Evolutionary conservation across 805 yeast species (phyloP).

Genomic region (Candida caryicola): DNA sequence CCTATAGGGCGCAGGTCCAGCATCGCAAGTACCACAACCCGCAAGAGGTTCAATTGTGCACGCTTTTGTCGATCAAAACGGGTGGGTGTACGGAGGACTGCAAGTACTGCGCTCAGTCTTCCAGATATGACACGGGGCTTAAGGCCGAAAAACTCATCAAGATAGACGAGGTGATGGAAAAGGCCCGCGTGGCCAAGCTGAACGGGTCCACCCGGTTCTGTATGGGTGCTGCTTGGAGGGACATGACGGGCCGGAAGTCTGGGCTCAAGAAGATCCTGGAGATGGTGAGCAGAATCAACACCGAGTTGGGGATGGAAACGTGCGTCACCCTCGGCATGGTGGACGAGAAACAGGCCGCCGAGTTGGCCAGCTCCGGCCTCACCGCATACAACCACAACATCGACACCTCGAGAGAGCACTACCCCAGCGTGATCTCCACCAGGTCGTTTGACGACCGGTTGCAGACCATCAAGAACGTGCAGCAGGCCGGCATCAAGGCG

Average conservation of each 20-base stretch:
- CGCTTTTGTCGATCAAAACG: constrained; percentile 68
- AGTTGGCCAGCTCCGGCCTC: constrained; percentile 63
- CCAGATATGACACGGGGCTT: constrained; percentile 66
- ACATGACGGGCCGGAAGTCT: constrained; percentile 72
- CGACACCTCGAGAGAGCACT: constrained; percentile 76
- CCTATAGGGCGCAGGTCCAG: constrained; percentile 58
- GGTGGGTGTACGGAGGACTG: constrained; percentile 86
- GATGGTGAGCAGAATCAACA: constrained; percentile 62
- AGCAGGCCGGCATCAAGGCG: constrained; percentile 59
- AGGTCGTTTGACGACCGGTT: constrained; percentile 71
- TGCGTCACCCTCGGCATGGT: constrained; percentile 85
- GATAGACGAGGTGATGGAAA: constrained; percentile 59
- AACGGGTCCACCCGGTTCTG: constrained; percentile 79
- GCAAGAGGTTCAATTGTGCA: constrained; percentile 68
- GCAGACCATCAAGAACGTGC: constrained; percentile 61
- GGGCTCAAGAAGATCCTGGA: constrained; percentile 59
- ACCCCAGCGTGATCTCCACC: constrained; percentile 68
- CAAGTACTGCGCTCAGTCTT: constrained; percentile 76
- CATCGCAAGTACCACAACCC: constrained; percentile 71
- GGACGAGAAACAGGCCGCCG: constrained; percentile 57
- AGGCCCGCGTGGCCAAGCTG: constrained; percentile 61
- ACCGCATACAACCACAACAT: constrained; percentile 82
- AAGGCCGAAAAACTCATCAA: constrained; percentile 63
- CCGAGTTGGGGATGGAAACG: constrained; percentile 64
- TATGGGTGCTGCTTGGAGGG: constrained; percentile 89